A percentile compares a stretch with the other conserved stretches of the same genome.
These are phyloP conservation scores for Pseudogymnoascus sp. DNA, from an alignment of 2,329 filamentous ascomycete genomes.

Conservation along the genomic window DNA sequence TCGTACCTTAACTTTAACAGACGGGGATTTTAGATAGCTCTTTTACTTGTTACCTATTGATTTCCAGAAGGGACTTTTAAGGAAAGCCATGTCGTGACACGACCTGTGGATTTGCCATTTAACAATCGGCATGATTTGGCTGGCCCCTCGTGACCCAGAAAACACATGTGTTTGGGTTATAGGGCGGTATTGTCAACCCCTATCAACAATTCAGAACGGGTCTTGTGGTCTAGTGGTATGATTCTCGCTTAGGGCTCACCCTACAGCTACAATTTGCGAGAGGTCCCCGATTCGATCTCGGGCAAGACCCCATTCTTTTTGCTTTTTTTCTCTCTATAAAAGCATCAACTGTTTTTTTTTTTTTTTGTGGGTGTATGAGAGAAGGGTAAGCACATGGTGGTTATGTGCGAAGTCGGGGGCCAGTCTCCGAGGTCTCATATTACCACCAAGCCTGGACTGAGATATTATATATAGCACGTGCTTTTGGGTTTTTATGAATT, in stretches of 20 bases:
- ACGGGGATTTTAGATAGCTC: no score
- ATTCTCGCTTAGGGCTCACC: conserved; percentile 10
- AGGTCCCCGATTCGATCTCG: conserved; percentile 10
- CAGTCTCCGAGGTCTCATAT: background rate
- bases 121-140: no score
- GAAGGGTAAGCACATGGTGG: background rate
- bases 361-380: background rate
- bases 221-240: conserved; percentile 10
- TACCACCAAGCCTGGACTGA: background rate
- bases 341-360: background rate
- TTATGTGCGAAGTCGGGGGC: background rate
- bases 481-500: background rate
- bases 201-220: background rate
- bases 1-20: background rate
- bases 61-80: background rate
- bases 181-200: background rate
- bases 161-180: background rate
- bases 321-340: background rate
- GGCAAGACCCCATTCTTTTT: conserved; percentile 7
- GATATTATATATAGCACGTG: background rate
- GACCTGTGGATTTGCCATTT: background rate
- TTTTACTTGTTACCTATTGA: background rate
- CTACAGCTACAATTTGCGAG: conserved; percentile 10
- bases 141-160: no score
- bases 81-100: background rate